Base-by-base conservation (phyloP, 1,139 yeast genomes). In the Geotrichum australiense region DNA sequence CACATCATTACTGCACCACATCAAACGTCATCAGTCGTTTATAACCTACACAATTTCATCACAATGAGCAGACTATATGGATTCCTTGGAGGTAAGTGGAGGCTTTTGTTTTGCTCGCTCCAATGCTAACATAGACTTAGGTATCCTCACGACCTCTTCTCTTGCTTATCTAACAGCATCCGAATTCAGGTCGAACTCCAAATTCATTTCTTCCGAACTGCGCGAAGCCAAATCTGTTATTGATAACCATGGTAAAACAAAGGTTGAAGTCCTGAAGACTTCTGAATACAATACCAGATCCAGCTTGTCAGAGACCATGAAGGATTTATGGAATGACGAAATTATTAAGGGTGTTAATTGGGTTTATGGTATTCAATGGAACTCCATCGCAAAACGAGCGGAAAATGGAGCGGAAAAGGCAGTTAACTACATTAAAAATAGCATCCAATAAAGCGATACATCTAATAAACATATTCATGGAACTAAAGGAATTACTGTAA, bases 301-400 rank as follows among this genome's bases (percentile, higher is more conserved):
- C 30, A 63, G 68, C 29, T 55, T 76, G 33, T 55, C 55, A 8
- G 91, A 85, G 59, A 79, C 89, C 0, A 68, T 74, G 49, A 83
- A 80, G 53, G 94, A 85, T 55, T 69, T 84, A 36, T 85, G 95
- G 95, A 81, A 85, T 55, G 78, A 75, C 41, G 93, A 83, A 57
- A 73, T 85, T 41, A 70, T 80, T 49, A 70, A 67, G 37, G 72
- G 74, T 51, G 86, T 79, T 20, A 78, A 78, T 52, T 80, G 85
- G 78, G 45, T 65, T 3, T 79, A 78, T 55, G 43, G 45, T 7
- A 45, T 45, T 16, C 47, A 41, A 20, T 45, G 47, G 47, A 39
- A 41, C 22, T 27, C 41, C 2, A 21, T 45, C 24, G 47, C 42
- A 5, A 45, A 45, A 24, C 32, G 41, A 25, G 43, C 37, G 10